These are phyloP conservation scores for Parmales sp. DNA, from an alignment of 108 stramenopile species.

Conservation along the genomic window DNA sequence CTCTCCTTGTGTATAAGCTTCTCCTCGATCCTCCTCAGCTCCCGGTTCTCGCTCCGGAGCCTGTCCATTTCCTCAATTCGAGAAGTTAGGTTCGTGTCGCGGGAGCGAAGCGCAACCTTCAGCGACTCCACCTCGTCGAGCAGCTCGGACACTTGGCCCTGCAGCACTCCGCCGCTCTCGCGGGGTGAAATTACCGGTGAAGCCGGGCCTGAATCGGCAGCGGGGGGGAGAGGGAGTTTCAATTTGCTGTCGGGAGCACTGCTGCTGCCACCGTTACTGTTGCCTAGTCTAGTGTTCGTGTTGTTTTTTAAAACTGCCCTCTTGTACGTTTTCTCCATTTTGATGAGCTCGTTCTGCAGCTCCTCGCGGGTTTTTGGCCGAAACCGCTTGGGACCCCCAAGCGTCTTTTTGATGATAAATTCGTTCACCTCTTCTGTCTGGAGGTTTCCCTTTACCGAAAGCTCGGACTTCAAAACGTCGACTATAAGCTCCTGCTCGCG, in stretches of 20 bases:
- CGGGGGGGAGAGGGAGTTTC: neutral
- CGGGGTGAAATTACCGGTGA: too few species aligned
- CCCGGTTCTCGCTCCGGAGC: neutral
- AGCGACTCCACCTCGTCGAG: slow-evolving; percentile 21
- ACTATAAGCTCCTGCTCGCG: slow-evolving; percentile 32
- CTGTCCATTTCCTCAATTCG: slow-evolving; percentile 1
- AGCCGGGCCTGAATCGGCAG: neutral
- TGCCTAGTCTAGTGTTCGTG: neutral
- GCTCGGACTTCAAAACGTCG: slow-evolving; percentile 31
- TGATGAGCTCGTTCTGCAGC: slow-evolving; percentile 33
- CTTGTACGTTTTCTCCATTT: slow-evolving; percentile 15
- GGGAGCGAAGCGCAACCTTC: slow-evolving; percentile 15
- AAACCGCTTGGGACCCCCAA: slow-evolving; percentile 30
- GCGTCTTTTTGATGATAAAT: slow-evolving; percentile 24
- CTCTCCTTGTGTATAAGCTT: neutral
- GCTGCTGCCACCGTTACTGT: neutral
- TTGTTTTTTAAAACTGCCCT: neutral
- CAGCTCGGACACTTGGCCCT: slow-evolving; percentile 16
- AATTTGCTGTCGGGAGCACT: neutral
- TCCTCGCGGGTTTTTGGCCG: slow-evolving; percentile 33
- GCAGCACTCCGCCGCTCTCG: neutral
- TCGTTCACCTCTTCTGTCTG: slow-evolving; percentile 24
- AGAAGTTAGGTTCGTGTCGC: slow-evolving; percentile 1
- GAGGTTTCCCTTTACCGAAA: slow-evolving; percentile 7
- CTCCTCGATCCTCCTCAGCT: slow-evolving; percentile 1